Base-by-base conservation (phyloP, 257 asterid species). In the Verbena officinalis region DNA sequence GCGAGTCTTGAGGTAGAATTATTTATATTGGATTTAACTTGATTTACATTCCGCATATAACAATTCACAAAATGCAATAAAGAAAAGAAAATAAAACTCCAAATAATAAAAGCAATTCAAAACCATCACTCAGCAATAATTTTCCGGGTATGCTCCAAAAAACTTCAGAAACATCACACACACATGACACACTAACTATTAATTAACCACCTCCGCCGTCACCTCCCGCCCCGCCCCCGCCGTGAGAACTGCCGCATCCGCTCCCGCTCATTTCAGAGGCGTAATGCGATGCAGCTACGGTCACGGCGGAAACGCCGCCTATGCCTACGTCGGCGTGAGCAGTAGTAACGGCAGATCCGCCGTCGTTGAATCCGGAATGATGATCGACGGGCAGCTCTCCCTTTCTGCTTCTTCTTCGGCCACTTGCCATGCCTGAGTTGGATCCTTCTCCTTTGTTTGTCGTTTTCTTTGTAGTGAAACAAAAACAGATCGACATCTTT, bases 401-500 rank as follows among this genome's bases (percentile, higher is more conserved):
- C 55, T 43, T 66, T n/a, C 23, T 21, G 38, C 4, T 4, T 66
- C 38, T 40, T 42, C 62, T 52, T 43, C 20, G 49, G 45, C 34
- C 22, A 40, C 62, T 64, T 59, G 59, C 6, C 22, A 1, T 15
- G 20, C 27, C 20, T 16, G 68, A 49, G 60, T 31, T 5, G 62
- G 74, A 19, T 14, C 20, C 45, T 21, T 45, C 44, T 42, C 52
- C 54, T 24, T 40, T 24, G 1, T 52, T 19, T 11, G 75, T n/a
- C 17, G 44, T 62, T 36, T 55, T 62, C 33, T 12, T 70, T 23
- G 69, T 22, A 54, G 56, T 40, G 75, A 70, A 45, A 65, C 75
- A 70, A 19, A 34, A 70, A 40, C 70, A 70, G 40, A 5, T 20
- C 75, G 54, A 39, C 75, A 53, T 70, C 27, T 53, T 62, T 16